These are phyloP conservation scores for Podospora tetraspora DNA, from an alignment of 495 filamentous ascomycete genomes.

Conservation along the genomic window DNA sequence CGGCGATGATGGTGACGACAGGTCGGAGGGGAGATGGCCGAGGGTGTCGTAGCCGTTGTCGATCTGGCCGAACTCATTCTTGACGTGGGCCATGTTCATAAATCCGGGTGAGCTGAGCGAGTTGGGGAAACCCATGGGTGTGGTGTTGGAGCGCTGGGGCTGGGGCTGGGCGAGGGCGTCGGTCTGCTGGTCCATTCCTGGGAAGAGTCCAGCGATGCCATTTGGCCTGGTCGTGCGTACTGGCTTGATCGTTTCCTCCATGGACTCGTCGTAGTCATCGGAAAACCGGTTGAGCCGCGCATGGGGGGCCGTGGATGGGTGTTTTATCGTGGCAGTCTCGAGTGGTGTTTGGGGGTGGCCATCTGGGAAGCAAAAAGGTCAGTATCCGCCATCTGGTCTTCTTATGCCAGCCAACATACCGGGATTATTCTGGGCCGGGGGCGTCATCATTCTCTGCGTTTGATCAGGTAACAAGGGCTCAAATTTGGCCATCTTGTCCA, in stretches of 20 bases:
- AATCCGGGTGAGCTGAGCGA: slow-evolving; percentile 49
- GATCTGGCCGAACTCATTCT: slow-evolving; percentile 48
- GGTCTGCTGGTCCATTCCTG: slow-evolving; percentile 42
- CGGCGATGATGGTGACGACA: slow-evolving; percentile 23
- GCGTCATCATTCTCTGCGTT: slow-evolving; percentile 52
- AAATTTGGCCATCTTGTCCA: slow-evolving; percentile 49
- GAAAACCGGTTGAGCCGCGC: slow-evolving; percentile 38
- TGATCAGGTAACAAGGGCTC: slow-evolving; percentile 37
- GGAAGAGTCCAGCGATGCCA: slow-evolving; percentile 37
- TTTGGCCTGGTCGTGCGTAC: slow-evolving; percentile 29
- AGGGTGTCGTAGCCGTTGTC: slow-evolving; percentile 41
- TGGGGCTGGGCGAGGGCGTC: slow-evolving; percentile 30
- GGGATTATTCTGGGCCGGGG: slow-evolving; percentile 47
- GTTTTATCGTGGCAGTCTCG: slow-evolving; percentile 40
- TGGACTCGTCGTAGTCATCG: slow-evolving; percentile 51
- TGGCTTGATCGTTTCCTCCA: slow-evolving; percentile 55
- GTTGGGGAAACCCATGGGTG: slow-evolving; percentile 34
- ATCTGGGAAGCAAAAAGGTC: slow-evolving; percentile 25
- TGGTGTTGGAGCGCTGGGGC: slow-evolving; percentile 36
- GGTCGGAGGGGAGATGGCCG: slow-evolving; percentile 26
- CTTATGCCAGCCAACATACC: slow-evolving; percentile 38
- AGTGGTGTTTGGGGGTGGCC: slow-evolving; percentile 47
- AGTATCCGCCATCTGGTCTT: slow-evolving; percentile 5
- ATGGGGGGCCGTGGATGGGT: slow-evolving; percentile 26
- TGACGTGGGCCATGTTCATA: slow-evolving; percentile 49